Percentiles rank a stretch among this genome's conserved stretches.
Conservation (phyloP, 768 basidiomycete species). For the Lactarius evosmus region DNA sequence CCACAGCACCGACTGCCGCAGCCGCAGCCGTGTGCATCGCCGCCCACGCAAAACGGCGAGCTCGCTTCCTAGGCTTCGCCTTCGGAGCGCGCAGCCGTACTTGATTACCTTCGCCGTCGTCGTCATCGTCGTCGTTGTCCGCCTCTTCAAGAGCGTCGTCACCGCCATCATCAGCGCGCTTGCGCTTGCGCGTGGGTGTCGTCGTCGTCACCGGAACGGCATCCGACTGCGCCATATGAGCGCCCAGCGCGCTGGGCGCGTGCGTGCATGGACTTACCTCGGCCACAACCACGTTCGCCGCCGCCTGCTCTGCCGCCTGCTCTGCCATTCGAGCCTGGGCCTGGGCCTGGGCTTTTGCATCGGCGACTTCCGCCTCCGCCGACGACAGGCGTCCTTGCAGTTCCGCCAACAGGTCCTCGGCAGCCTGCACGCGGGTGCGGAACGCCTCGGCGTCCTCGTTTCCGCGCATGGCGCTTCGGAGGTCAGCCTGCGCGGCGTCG, state of each 20-base stretch:
- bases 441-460: slow-evolving; percentile 12
- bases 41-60: slow-evolving; percentile 43
- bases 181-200: slow-evolving; percentile 16
- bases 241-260: slow-evolving; percentile 22
- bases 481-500: slow-evolving; percentile 22
- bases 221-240: slow-evolving; percentile 33
- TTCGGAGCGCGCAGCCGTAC: slow-evolving; percentile 20
- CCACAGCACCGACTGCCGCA: slow-evolving; percentile 63
- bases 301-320: background rate
- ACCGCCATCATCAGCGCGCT: slow-evolving; percentile 40
- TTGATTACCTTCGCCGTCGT: slow-evolving; percentile 8
- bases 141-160: background rate
- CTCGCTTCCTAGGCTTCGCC: slow-evolving; percentile 31
- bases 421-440: slow-evolving; percentile 1
- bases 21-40: slow-evolving; percentile 59
- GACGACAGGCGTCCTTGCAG: slow-evolving; percentile 14
- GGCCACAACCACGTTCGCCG: background rate
- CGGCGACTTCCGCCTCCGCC: background rate
- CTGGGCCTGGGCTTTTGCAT: slow-evolving; percentile 28
- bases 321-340: slow-evolving; percentile 37
- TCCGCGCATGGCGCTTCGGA: slow-evolving; percentile 1
- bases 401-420: slow-evolving; percentile 13
- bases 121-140: slow-evolving; percentile 4
- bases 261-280: slow-evolving; percentile 22
- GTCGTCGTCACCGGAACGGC: slow-evolving; percentile 18